phyloP scores from a whole-genome alignment of 352 stramenopile species.

The Globisporangium paroecandrum region DNA sequence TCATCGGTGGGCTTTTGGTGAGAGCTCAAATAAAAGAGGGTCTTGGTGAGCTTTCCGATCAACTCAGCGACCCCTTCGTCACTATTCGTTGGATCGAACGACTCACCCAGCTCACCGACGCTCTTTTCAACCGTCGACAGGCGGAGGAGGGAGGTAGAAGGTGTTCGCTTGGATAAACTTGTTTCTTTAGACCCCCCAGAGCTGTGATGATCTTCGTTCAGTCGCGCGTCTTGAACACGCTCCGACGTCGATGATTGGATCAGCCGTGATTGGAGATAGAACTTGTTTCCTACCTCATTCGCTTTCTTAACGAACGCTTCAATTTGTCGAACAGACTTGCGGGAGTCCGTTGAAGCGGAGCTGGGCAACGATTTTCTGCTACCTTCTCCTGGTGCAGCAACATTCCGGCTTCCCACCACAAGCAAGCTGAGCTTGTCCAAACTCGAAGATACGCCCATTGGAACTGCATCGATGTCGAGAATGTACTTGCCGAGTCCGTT shows the following conservation, averaged over 20 bases:
- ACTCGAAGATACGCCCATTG: conserved; percentile 49
- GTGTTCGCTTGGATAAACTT: not conserved
- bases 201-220: not conserved
- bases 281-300: conserved; percentile 40
- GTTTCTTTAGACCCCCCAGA: not conserved
- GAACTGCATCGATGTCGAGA: conserved; percentile 60
- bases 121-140: conserved; percentile 15
- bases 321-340: conserved; percentile 39
- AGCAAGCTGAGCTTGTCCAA: conserved; percentile 72
- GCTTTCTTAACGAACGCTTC: conserved; percentile 58
- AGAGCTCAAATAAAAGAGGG: conserved; percentile 50
- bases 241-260: conserved; percentile 5
- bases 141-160: conserved; percentile 14
- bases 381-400: conserved; percentile 7
- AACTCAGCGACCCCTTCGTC: not conserved
- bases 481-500: conserved; percentile 70
- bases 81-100: conserved; percentile 6
- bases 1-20: conserved; percentile 9
- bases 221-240: not conserved
- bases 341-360: not conserved
- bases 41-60: conserved; percentile 45
- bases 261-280: conserved; percentile 36
- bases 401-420: conserved; percentile 35
- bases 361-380: not conserved
- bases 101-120: conserved; percentile 14